phyloP scores from a whole-genome alignment of 1,284 basidiomycete genomes.

The Trichosporon asahii region DNA sequence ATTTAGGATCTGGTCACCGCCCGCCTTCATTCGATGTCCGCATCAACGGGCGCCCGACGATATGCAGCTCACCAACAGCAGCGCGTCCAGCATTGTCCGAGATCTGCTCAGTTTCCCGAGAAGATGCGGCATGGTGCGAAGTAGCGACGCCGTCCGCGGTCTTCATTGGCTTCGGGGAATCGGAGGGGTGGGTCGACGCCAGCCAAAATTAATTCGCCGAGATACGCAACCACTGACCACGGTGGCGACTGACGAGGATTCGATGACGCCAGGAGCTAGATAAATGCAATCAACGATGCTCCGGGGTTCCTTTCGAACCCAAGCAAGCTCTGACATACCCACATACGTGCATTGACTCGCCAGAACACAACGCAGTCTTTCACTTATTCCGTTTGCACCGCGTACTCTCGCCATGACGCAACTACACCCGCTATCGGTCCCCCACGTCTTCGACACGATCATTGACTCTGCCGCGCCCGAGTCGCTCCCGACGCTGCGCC shows the following conservation, averaged over 20 bases:
- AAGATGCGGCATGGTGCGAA: neutral
- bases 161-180: constrained; percentile 1
- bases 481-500: neutral
- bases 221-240: neutral
- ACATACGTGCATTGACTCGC: neutral
- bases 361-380: no score
- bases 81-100: neutral
- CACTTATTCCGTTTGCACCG: no score
- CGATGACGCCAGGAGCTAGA: neutral
- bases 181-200: neutral
- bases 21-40: neutral
- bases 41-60: neutral
- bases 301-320: neutral
- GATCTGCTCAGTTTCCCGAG: neutral
- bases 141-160: neutral
- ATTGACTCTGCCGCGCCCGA: neutral
- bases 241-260: neutral
- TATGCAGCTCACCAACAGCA: neutral
- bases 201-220: constrained; percentile 7
- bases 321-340: neutral
- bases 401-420: neutral
- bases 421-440: neutral
- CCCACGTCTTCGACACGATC: constrained; percentile 4
- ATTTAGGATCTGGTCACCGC: neutral
- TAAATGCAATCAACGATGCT: neutral